Conservation (phyloP, 228 moss, liverwort and hornwort genomes). For the Sphagnum fallax region DNA sequence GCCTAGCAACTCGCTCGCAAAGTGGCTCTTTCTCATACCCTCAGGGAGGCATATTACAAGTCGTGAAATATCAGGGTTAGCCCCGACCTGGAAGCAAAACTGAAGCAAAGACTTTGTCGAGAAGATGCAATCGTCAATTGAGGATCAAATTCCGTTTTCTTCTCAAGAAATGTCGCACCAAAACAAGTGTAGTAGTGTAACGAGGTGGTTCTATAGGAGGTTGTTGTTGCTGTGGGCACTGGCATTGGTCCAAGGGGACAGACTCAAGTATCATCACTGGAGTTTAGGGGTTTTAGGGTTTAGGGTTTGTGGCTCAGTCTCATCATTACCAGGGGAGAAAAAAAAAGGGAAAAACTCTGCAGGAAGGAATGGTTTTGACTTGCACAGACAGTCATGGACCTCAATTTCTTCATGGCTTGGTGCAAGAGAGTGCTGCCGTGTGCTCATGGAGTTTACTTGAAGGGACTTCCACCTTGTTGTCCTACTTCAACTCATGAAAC, state of each 20-base stretch:
- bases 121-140: slow-evolving; percentile 67
- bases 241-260: slow-evolving; percentile 66
- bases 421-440: slow-evolving; percentile 70
- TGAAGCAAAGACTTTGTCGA: slow-evolving; percentile 62
- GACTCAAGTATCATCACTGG: slow-evolving; percentile 28
- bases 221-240: slow-evolving; percentile 34
- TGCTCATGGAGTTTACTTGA: slow-evolving; percentile 67
- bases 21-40: slow-evolving; percentile 15
- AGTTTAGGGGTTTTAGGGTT: too few relatives aligned
- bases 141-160: slow-evolving; percentile 77
- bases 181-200: slow-evolving; percentile 60
- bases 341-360: slow-evolving; percentile 11
- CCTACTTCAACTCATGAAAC: slow-evolving; percentile 66
- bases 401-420: slow-evolving; percentile 80
- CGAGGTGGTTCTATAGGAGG: slow-evolving; percentile 63
- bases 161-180: slow-evolving; percentile 85
- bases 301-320: too few relatives aligned
- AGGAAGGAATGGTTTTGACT: slow-evolving; percentile 17
- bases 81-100: slow-evolving; percentile 54
- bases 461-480: slow-evolving; percentile 75
- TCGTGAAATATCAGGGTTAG: slow-evolving; percentile 26
- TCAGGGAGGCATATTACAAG: slow-evolving; percentile 18
- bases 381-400: slow-evolving; percentile 43
- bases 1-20: slow-evolving; percentile 22
- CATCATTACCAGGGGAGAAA: not conserved